phyloP scores from a whole-genome alignment of 257 asterid species.

The Voacanga thouarsii region DNA sequence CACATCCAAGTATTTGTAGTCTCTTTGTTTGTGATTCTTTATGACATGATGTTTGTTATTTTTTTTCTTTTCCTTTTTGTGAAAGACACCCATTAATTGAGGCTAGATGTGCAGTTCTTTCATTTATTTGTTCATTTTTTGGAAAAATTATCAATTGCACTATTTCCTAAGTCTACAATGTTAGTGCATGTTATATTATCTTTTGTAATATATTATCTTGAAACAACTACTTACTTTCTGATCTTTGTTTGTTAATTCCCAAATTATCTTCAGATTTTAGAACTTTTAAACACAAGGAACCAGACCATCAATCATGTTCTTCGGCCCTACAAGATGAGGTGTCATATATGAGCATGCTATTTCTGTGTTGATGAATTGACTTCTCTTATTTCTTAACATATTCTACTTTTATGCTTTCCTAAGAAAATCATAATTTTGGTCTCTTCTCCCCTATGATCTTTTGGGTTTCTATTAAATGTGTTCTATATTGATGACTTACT shows the following conservation, averaged over 20 bases:
- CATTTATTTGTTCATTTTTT: background rate
- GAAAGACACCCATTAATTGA: background rate
- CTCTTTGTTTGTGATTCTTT: background rate
- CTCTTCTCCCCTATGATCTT: background rate
- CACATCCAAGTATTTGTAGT: background rate
- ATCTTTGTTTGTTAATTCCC: slow-evolving; percentile 21
- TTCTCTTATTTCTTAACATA: background rate
- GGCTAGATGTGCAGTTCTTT: background rate
- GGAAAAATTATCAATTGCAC: background rate
- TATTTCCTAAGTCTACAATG: background rate
- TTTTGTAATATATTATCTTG: background rate
- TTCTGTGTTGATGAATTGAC: slow-evolving; percentile 1
- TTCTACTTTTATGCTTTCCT: background rate
- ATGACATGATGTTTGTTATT: background rate
- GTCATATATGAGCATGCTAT: background rate
- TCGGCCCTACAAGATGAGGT: slow-evolving; percentile 99
- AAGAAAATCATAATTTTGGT: background rate
- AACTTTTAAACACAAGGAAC: slow-evolving; percentile 75
- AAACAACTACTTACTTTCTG: background rate
- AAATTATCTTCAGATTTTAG: slow-evolving; percentile 90
- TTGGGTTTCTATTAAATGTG: background rate
- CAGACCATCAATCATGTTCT: slow-evolving; percentile 46
- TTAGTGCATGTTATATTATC: background rate
- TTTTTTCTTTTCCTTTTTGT: background rate
- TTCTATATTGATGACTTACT: background rate